Evolutionary conservation across 208 protist genomes (phyloP).

Genomic region (Trypanosoma avium): DNA sequence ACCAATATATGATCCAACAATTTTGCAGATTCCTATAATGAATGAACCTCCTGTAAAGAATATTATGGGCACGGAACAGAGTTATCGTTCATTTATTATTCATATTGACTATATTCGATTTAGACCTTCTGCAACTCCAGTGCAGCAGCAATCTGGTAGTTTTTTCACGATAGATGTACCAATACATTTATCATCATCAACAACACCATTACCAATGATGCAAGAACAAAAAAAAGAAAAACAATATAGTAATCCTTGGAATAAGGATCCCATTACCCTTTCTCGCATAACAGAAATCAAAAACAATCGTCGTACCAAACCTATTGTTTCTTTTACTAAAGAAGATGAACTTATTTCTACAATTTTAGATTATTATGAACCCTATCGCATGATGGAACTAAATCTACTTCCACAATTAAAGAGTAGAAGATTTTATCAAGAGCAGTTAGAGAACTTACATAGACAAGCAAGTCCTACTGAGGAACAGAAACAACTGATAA

Average conservation of each 20-base stretch:
- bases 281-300: background rate
- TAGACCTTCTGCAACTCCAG: constrained; percentile 25
- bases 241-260: background rate
- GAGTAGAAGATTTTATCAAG: constrained; percentile 57
- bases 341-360: constrained; percentile 56
- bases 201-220: background rate
- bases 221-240: too few species aligned
- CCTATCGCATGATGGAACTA: constrained; percentile 70
- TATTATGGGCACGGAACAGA: background rate
- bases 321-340: constrained; percentile 44
- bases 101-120: constrained; percentile 82
- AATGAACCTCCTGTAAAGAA: constrained; percentile 7
- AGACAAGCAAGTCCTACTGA: constrained; percentile 28
- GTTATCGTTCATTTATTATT: constrained; percentile 49
- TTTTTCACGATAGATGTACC: background rate
- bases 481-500: constrained; percentile 35
- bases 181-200: background rate
- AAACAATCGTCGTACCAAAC: background rate
- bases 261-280: background rate
- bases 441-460: constrained; percentile 51
- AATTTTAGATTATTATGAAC: constrained; percentile 77
- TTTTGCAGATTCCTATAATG: constrained; percentile 16
- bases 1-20: constrained; percentile 49
- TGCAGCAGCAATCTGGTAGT: background rate
- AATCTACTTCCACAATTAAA: constrained; percentile 68